These are phyloP conservation scores for Xylaria sp. DNA, from an alignment of 2,329 filamentous ascomycete genomes.

Conservation along the genomic window DNA sequence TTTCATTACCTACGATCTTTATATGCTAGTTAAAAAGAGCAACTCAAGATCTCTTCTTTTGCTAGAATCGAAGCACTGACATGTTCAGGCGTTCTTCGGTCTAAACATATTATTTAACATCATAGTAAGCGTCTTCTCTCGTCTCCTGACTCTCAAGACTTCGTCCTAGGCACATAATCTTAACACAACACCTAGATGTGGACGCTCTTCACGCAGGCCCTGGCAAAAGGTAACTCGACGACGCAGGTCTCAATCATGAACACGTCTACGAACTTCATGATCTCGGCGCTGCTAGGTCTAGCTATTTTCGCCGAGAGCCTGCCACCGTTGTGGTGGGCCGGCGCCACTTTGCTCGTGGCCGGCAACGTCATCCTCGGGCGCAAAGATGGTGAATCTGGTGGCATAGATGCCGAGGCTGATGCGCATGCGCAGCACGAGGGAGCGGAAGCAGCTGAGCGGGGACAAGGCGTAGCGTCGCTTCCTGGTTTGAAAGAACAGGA, in stretches of 20 bases:
- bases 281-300: constrained; percentile 77
- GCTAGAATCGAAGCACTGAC: neutral
- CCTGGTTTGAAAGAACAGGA: constrained; percentile 32
- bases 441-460: constrained; percentile 15
- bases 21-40: no score
- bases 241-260: constrained; percentile 86
- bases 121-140: constrained; percentile 51
- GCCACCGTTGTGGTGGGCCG: constrained; percentile 80
- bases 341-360: constrained; percentile 76
- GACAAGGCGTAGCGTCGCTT: neutral
- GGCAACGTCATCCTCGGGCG: constrained; percentile 83
- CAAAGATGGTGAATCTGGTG: constrained; percentile 53
- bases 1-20: no score
- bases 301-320: constrained; percentile 77
- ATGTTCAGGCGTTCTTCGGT: constrained; percentile 73
- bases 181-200: constrained; percentile 68
- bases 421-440: constrained; percentile 27
- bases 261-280: constrained; percentile 82
- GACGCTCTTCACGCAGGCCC: constrained; percentile 82
- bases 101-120: constrained; percentile 81
- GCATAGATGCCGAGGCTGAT: constrained; percentile 4
- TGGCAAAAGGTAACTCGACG: constrained; percentile 78
- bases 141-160: constrained; percentile 8
- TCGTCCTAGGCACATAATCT: neutral
- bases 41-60: no score